Evolutionary conservation across 2,329 filamentous ascomycete genomes (phyloP), one percentile per base, ranked within the genome.

Genomic region (Alternaria infectoria): DNA sequence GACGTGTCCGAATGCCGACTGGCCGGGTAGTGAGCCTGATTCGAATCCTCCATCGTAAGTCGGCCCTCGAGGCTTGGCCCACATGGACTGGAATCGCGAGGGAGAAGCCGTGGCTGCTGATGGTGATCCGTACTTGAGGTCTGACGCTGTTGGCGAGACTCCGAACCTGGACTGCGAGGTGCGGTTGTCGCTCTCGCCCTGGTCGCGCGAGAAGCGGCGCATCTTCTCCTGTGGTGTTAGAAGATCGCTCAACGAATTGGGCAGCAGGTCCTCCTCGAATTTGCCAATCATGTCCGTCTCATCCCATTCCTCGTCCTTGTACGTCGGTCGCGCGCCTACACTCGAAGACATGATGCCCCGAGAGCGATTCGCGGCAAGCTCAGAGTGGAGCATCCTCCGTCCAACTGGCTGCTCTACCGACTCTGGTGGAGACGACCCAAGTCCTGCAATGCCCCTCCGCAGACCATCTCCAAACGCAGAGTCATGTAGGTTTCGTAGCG

Each of bases 221-320:
- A 86, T 84, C 70, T 85, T 86, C 71, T 89, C 87, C 68, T 89
- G 86, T 0, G 88, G 87, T 0, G 86, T 88, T 32, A 90, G 83
- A 13, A 90, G 83, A 72, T 90, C 88, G 66, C 88, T 87, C 49
- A 90, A 78, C 59, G 85, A 88, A 26, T 85, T 91, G 0, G 95
- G 96, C 10, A 98, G 85, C 73, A 96, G 92, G 74, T 97, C 93
- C 74, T 97, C 94, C 78, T 97, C 93, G 72, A 96, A 95, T 28
- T 90, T 87, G 73, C 96, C 96, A 59, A 85, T 83, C 65, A 83
- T 79, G 43, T 76, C 74, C 19, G 73, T 57, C 17, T 77, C 74
- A 44, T 77, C 74, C 84, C 87, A 89, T 55, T 89, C 87, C 68
- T 89, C 86, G 9, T 82, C 79, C 59, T 77, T 74, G 60, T 77